phyloP scores from a whole-genome alignment of 2,329 filamentous ascomycete species.

The Furcasterigmium furcatum region DNA sequence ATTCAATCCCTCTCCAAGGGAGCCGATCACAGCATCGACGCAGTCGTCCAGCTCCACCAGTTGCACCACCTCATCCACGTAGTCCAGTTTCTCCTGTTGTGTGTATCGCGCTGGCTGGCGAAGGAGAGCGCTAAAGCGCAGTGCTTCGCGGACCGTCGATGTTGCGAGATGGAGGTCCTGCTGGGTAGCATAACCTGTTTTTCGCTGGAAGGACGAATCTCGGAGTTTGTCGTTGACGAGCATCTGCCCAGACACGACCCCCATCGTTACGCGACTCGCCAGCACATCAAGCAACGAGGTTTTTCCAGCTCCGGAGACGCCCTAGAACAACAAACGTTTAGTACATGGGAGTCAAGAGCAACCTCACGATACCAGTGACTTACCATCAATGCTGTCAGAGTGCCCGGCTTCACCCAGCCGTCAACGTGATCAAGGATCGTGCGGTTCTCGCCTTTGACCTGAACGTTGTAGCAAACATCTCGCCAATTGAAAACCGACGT shows the following conservation, averaged over 20 bases:
- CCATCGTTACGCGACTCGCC: constrained; percentile 70
- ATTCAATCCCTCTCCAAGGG: constrained; percentile 55
- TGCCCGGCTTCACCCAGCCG: constrained; percentile 74
- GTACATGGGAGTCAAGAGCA: constrained; percentile 44
- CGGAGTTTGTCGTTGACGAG: constrained; percentile 63
- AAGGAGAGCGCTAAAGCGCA: constrained; percentile 71
- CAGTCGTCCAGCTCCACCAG: constrained; percentile 52
- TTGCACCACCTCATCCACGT: constrained; percentile 23
- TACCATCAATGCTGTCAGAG: constrained; percentile 67
- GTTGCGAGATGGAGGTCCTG: constrained; percentile 74
- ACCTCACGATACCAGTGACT: no score
- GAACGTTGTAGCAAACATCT: constrained; percentile 71
- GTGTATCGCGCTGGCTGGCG: constrained; percentile 62
- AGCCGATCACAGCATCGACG: constrained; percentile 66
- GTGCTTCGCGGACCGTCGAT: constrained; percentile 72
- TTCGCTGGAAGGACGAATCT: constrained; percentile 69
- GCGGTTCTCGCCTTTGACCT: constrained; percentile 61
- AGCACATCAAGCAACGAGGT: constrained; percentile 73
- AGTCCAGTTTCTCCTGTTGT: constrained; percentile 17
- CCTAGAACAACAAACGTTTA: constrained; percentile 22
- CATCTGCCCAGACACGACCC: constrained; percentile 69
- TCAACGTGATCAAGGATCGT: constrained; percentile 69
- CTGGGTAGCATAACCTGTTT: constrained; percentile 74
- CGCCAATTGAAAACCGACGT: constrained; percentile 70
- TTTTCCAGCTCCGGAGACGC: constrained; percentile 72